Evolutionary conservation across 768 basidiomycete species (phyloP).

Genomic region (Coprinopsis marcescibilis): DNA sequence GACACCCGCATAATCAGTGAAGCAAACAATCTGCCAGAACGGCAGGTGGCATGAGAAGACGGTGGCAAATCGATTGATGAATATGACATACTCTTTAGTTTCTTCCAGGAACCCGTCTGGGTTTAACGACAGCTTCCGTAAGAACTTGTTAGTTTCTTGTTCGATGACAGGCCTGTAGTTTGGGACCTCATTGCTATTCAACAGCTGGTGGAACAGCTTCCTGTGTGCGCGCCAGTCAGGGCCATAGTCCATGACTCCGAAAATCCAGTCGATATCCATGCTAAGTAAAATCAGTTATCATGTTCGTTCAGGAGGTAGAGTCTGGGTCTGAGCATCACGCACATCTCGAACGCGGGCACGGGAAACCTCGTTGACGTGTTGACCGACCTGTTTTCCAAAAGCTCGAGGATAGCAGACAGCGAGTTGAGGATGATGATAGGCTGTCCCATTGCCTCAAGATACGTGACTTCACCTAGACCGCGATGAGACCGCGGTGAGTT

Average conservation of each 20-base stretch:
- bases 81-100: background rate
- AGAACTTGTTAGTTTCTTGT: background rate
- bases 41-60: background rate
- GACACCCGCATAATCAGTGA: constrained; percentile 17
- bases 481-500: background rate
- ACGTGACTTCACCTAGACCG: constrained; percentile 1
- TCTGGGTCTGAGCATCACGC: too few species aligned
- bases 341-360: constrained; percentile 38
- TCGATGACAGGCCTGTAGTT: constrained; percentile 15
- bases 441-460: constrained; percentile 1
- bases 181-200: constrained; percentile 15
- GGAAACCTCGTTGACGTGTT: constrained; percentile 19
- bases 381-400: constrained; percentile 9
- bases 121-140: background rate
- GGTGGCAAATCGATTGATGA: background rate
- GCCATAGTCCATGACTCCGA: constrained; percentile 30
- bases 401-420: background rate
- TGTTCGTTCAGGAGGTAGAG: background rate
- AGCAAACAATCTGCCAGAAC: constrained; percentile 8
- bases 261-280: constrained; percentile 36
- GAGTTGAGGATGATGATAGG: constrained; percentile 1
- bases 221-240: constrained; percentile 20
- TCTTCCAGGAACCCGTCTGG: background rate
- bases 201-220: constrained; percentile 19
- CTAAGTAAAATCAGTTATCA: background rate